Evolutionary conservation across 2,329 filamentous ascomycete genomes (phyloP).

Genomic region (Alternaria brassicicola): DNA sequence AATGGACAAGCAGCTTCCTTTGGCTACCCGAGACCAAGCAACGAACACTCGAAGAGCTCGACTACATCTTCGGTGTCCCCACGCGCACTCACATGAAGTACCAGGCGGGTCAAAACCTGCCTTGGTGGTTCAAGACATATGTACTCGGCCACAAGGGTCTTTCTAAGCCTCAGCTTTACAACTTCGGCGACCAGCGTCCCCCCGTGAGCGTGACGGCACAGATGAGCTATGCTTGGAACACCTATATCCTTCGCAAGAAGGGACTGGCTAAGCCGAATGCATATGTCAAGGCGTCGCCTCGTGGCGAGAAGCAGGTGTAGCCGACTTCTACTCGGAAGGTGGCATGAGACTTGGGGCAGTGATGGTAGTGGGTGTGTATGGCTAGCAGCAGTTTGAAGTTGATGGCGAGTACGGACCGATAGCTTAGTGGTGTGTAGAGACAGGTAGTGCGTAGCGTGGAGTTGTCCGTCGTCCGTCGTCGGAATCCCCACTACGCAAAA

Average conservation of each 20-base stretch:
- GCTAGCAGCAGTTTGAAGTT: not conserved
- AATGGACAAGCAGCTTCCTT: constrained; percentile 53
- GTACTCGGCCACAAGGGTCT: constrained; percentile 48
- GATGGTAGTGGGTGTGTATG: not conserved
- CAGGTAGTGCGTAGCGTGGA: not conserved
- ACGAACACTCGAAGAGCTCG: constrained; percentile 56
- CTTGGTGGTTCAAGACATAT: constrained; percentile 56
- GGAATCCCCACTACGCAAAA: not conserved
- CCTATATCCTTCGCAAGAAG: constrained; percentile 28
- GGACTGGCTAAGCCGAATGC: constrained; percentile 22
- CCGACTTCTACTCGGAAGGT: not conserved
- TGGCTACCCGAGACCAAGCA: constrained; percentile 59
- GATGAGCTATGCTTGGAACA: constrained; percentile 29
- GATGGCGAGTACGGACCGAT: not conserved
- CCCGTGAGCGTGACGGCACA: constrained; percentile 25
- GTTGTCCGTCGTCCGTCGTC: not conserved
- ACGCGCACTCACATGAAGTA: constrained; percentile 50
- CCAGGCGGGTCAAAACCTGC: constrained; percentile 39
- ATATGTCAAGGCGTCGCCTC: constrained; percentile 16
- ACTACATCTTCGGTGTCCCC: constrained; percentile 58
- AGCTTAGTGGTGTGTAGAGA: no score
- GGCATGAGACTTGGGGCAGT: not conserved
- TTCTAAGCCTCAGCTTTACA: constrained; percentile 49
- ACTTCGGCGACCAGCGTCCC: constrained; percentile 37
- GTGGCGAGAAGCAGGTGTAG: constrained; percentile 29